Base-by-base conservation (phyloP, 192 early-diverging fungal species). In the Fimicolochytrium jonesii region DNA sequence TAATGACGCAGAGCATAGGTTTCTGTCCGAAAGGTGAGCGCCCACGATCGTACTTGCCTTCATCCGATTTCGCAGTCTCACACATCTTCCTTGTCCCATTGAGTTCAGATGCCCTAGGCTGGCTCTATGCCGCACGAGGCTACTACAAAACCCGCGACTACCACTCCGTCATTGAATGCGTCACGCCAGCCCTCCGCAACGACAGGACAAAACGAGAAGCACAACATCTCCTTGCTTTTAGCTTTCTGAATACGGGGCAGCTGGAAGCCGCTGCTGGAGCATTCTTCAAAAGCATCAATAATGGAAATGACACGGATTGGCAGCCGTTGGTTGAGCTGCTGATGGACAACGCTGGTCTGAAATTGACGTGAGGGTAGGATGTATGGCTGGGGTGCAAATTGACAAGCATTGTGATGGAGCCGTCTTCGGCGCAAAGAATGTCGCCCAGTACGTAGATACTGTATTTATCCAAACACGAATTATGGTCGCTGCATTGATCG, bases 231-330 rank as follows among this genome's bases (percentile, higher is more conserved):
- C 71, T 85, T 11, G 82, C 82, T 1, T 85, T 85, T 57, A 66
- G 66, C 28, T 75, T 85, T 39, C 58, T 85, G 20, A 69, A 82
- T 43, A 85, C 82, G 15, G 75, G 76, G 2, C 82, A 85, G 61
- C 47, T 61, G 13, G 82, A 85, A 45, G 82, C 82, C 0, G 82
- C 82, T 5, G 75, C 76, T 1, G 82, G 82, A 6, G 82, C 79
- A 3, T 85, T 77, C 46, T 85, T 81, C 68, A 85, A 80, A 58
- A 73, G 69, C 41, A 79, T 85, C 55, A 80, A 72, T 50, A 69
- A 70, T 44, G 82, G 82, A 13, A 85, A 85, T 50, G 82, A 85
- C 57, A 85, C 82, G 31, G 82, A 85, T 44, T 85, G 82, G 82
- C 82, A 85, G 63, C 73, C 75, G 25, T 50, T 85, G 15, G 73